Evolutionary conservation across 2,329 filamentous ascomycete species (phyloP), one percentile per base, ranked within the genome.

Genomic region (Xylaria polymorpha): DNA sequence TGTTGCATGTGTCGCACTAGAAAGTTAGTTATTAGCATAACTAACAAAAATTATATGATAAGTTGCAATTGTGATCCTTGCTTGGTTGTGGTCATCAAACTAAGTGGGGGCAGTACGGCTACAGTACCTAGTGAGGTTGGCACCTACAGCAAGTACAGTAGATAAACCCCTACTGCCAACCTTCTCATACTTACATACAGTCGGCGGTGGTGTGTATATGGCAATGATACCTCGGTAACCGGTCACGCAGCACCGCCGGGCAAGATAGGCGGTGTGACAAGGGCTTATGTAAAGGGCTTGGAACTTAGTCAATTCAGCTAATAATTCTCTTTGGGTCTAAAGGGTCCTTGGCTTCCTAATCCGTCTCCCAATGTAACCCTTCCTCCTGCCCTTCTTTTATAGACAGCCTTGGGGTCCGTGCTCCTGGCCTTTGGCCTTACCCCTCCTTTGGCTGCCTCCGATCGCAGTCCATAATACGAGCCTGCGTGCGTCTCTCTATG

Each of bases 51-150:
- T 20, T 20, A 15, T 53, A 32, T 9, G 1, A 35, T 20, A 39
- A 55, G 18, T 55, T 35, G 29, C 29, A n/a, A 56, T 56, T 25
- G n/a, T 22, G 35, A 41, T 57, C 37, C 35, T n/a, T 50, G 46
- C 35, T 37, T 12, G 35, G 35, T 37, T 12, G 32, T 3, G 32
- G 51, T 56, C 32, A 56, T 56, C 51, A 56, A 56, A 58, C 55
- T 58, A 58, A 58, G 55, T 58, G 55, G 55, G 29, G 37, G 7
- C 37, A 58, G n/a, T n/a, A n/a, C n/a, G n/a, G n/a, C n/a, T n/a
- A n/a, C n/a, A n/a, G n/a, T n/a, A n/a, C n/a, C n/a, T n/a, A n/a
- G 55, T 25, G 20, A 25, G 37, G 37, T 43, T 57, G 20, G 12
- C 18, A 8, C 29, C 9, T 14, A 58, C 41, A n/a, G 53, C 32